A percentile compares a stretch with the other conserved stretches of the same genome.
phyloP scores from a whole-genome alignment of 1,284 basidiomycete species.

The Veloporphyrellus conicus region DNA sequence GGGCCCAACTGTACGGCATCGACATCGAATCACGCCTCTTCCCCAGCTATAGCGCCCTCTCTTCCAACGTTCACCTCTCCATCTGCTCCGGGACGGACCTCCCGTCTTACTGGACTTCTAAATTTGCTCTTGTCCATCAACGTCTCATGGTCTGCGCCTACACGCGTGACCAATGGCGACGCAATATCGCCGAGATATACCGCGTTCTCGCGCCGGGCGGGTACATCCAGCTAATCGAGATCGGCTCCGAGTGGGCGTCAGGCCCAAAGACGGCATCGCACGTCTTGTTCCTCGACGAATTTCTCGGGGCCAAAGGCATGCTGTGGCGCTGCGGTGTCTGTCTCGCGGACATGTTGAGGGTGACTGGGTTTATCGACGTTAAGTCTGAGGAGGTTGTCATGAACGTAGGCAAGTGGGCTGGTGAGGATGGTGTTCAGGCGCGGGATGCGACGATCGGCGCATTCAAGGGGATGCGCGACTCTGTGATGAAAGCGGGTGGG shows the following conservation, averaged over 20 bases:
- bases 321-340: slow-evolving; percentile 4
- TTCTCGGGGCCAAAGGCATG: not conserved
- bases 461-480: slow-evolving; percentile 16
- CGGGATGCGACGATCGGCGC: slow-evolving; percentile 8
- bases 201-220: slow-evolving; percentile 32
- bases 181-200: slow-evolving; percentile 24
- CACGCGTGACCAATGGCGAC: slow-evolving; percentile 26
- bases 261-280: slow-evolving; percentile 19
- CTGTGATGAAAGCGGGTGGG: slow-evolving; percentile 12
- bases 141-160: slow-evolving; percentile 31
- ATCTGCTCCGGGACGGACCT: slow-evolving; percentile 14
- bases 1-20: slow-evolving; percentile 19
- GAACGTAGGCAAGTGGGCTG: slow-evolving; percentile 22
- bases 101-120: slow-evolving; percentile 23
- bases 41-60: slow-evolving; percentile 1
- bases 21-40: slow-evolving; percentile 22
- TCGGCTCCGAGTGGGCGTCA: slow-evolving; percentile 17
- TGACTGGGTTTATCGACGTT: slow-evolving; percentile 18
- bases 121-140: slow-evolving; percentile 32
- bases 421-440: slow-evolving; percentile 12
- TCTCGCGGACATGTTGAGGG: slow-evolving; percentile 18
- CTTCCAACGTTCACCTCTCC: slow-evolving; percentile 20
- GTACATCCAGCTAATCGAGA: slow-evolving; percentile 30
- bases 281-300: slow-evolving; percentile 12
- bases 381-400: slow-evolving; percentile 11